Evolutionary conservation across 768 basidiomycete genomes (phyloP).

Genomic region (Pulveroboletus sp.): DNA sequence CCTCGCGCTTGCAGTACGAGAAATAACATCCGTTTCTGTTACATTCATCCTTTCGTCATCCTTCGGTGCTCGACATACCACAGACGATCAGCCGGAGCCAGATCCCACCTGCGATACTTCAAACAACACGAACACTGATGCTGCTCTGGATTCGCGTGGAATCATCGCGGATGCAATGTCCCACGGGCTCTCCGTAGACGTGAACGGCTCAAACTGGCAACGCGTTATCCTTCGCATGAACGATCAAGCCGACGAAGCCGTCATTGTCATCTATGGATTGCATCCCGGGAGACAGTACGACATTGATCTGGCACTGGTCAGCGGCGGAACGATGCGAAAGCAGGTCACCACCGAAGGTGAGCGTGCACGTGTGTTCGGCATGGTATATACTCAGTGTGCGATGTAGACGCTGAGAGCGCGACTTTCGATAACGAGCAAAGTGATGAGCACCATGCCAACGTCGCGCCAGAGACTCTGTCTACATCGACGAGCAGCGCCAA

Average conservation of each 20-base stretch:
- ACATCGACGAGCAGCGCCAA: conserved; percentile 27
- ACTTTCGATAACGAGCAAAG: conserved; percentile 19
- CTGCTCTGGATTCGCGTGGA: conserved; percentile 31
- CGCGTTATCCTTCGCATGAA: conserved; percentile 74
- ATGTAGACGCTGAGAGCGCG: conserved; percentile 20
- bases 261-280: conserved; percentile 87
- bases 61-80: conserved; percentile 28
- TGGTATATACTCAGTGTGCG: conserved; percentile 3
- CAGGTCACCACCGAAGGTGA: conserved; percentile 67
- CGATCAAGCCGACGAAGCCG: conserved; percentile 78
- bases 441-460: conserved; percentile 15
- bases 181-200: conserved; percentile 72
- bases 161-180: conserved; percentile 64
- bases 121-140: conserved; percentile 33
- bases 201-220: conserved; percentile 77
- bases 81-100: conserved; percentile 23
- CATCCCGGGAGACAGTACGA: conserved; percentile 89
- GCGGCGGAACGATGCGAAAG: conserved; percentile 53
- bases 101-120: conserved; percentile 32
- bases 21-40: conserved; percentile 78
- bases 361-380: conserved; percentile 18
- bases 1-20: conserved; percentile 64
- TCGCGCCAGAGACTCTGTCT: conserved; percentile 11
- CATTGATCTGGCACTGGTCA: conserved; percentile 74
- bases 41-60: conserved; percentile 69